Percentiles rank a stretch among this genome's conserved stretches.
Conservation (phyloP, 768 basidiomycete genomes). For the Leccinum barrowsii region DNA sequence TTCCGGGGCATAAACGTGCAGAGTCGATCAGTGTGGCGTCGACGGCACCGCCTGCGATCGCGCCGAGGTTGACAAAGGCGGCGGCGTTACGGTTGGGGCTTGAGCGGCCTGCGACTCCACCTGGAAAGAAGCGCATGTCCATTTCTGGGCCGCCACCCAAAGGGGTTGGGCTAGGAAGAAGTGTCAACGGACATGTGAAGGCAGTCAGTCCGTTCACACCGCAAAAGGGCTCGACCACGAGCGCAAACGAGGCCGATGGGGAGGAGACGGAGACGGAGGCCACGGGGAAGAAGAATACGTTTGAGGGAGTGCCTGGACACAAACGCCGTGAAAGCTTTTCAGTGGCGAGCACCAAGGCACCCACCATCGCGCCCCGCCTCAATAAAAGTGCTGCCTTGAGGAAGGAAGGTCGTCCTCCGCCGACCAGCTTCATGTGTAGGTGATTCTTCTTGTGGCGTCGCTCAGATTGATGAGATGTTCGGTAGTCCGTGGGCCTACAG, state of each 20-base stretch:
- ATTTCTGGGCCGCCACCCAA: slow-evolving; percentile 20
- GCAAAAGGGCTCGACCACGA: slow-evolving; percentile 11
- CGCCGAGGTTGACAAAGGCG: slow-evolving; percentile 74
- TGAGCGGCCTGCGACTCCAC: slow-evolving; percentile 36
- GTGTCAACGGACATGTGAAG: slow-evolving; percentile 5
- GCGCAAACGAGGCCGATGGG: slow-evolving; percentile 28
- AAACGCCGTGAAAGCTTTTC: slow-evolving; percentile 73
- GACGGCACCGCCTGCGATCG: slow-evolving; percentile 65
- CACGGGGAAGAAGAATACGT: slow-evolving; percentile 42
- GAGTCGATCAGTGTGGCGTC: slow-evolving; percentile 69
- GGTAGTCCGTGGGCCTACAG: slow-evolving; percentile 46
- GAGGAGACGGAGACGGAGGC: slow-evolving; percentile 27
- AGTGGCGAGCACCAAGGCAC: slow-evolving; percentile 52
- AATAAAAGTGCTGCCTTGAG: slow-evolving; percentile 44
- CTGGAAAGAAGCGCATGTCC: slow-evolving; percentile 38
- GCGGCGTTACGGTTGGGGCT: slow-evolving; percentile 66
- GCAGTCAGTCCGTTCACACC: slow-evolving; percentile 7
- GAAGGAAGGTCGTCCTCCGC: slow-evolving; percentile 48
- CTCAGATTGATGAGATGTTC: background rate
- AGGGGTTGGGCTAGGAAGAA: background rate
- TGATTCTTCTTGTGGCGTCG: slow-evolving; percentile 8
- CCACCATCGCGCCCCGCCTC: slow-evolving; percentile 40
- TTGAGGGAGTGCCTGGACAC: slow-evolving; percentile 82
- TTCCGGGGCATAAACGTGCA: slow-evolving; percentile 78
- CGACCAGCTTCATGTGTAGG: slow-evolving; percentile 71